Conservation (phyloP, 2,329 filamentous ascomycete species). For the Elsinoe australis region DNA sequence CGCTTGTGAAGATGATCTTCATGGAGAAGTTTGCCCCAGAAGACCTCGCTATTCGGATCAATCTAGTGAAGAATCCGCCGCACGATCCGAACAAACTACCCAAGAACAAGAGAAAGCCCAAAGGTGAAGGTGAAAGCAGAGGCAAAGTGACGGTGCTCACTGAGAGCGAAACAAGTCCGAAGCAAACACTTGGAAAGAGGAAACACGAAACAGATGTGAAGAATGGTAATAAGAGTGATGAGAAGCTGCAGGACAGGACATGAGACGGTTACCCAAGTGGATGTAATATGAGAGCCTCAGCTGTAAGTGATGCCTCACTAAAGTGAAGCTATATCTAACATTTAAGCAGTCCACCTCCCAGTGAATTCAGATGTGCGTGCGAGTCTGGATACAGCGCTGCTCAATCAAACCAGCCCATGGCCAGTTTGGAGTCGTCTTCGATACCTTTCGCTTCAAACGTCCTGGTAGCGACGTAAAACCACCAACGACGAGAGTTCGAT, state of each 20-base stretch:
- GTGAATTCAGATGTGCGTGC: not conserved
- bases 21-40: not conserved
- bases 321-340: not conserved
- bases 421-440: constrained; percentile 7
- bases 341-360: not conserved
- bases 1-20: constrained; percentile 20
- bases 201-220: not conserved
- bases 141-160: not conserved
- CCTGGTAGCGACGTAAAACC: no score
- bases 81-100: not conserved
- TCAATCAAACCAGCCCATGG: constrained; percentile 6
- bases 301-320: not conserved
- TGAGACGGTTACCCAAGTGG: no score
- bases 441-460: not conserved
- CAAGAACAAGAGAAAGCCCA: constrained; percentile 5
- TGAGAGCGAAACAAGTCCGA: no score
- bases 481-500: no score
- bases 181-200: not conserved
- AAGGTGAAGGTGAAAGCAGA: constrained; percentile 9
- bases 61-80: not conserved
- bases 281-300: no score
- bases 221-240: no score
- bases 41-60: not conserved
- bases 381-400: not conserved
- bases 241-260: no score